Base-by-base conservation (phyloP, 2,329 filamentous ascomycete species). In the Corniculantispora saksenae region DNA sequence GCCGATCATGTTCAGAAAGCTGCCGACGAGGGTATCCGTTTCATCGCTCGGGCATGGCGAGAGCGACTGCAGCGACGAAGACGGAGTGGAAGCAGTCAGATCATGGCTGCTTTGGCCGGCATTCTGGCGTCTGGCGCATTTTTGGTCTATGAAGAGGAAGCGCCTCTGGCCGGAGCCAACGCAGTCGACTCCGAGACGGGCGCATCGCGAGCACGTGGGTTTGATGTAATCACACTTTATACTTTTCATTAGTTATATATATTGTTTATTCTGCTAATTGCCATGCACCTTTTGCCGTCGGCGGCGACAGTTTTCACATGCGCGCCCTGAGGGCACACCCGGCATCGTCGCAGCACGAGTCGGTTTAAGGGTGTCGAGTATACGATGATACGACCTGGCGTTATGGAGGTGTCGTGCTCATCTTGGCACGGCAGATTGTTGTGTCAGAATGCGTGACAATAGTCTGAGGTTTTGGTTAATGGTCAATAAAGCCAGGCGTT, bases 231-330 rank as follows among this genome's bases (percentile, higher is more conserved):
- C 61, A 21, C 61, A 63, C 61, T 63, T 56, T 43, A 61, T 43
- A 35, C 10, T 38, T 15, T 48, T 8, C n/a, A 55, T 47, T 25
- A 62, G 60, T 23, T 23, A 32, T 23, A 55, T 45, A 9, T 5
- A 38, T 17, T 21, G 8, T 19, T 2, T 10, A n/a, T 10, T 8
- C 6, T 45, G 9, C 15, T 32, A 15, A 43, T 45, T 47, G 25
- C 13, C 57, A 57, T 50, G 61, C 53, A 63, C 61, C 61, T 63
- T 63, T 63, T 63, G 53, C 38, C 61, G 61, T 56, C 61, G 53
- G 13, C 43, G 61, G 40, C 61, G 53, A 32, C 61, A 63, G 40
- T 63, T 57, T 40, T 56, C 61, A 57, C 51, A 63, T 48, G 61
- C 61, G 53, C 40, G 53, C 25, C 61, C 61, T 6, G 61, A 56